These are phyloP conservation scores for Lentinula boryana DNA, from an alignment of 768 basidiomycete genomes.

Conservation along the genomic window DNA sequence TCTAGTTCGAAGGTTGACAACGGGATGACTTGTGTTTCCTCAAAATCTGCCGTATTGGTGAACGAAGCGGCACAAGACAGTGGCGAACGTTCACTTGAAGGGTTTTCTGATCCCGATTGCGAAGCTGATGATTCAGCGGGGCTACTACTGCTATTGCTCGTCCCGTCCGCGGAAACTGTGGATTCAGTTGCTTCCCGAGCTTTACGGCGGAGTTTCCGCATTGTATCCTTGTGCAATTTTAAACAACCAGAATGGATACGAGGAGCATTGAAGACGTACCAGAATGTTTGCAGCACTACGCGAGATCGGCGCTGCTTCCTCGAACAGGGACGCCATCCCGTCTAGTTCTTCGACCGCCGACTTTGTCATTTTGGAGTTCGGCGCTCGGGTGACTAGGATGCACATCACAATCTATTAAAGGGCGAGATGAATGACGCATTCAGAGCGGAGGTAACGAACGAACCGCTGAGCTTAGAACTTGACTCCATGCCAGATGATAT, in stretches of 20 bases:
- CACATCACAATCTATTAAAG: constrained; percentile 50
- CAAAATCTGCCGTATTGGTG: constrained; percentile 9
- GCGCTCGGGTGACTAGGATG: constrained; percentile 44
- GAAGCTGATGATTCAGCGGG: constrained; percentile 2
- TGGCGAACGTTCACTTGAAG: neutral
- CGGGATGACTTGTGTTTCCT: constrained; percentile 13
- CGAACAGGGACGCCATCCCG: constrained; percentile 35
- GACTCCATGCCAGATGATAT: constrained; percentile 56
- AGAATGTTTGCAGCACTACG: constrained; percentile 36
- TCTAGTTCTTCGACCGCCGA: constrained; percentile 45
- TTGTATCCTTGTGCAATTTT: constrained; percentile 24
- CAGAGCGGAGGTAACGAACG: constrained; percentile 15
- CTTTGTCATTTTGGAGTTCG: constrained; percentile 39
- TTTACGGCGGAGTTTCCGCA: constrained; percentile 36
- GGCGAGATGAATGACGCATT: neutral
- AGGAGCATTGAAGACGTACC: constrained; percentile 24
- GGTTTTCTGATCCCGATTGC: neutral
- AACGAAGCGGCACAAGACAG: constrained; percentile 6
- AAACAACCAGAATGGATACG: neutral
- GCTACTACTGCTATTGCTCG: neutral
- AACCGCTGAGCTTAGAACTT: constrained; percentile 59
- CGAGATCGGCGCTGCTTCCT: constrained; percentile 37
- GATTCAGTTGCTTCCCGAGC: constrained; percentile 34
- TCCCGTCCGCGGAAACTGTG: constrained; percentile 9
- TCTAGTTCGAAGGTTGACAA: constrained; percentile 44